phyloP scores from a whole-genome alignment of 2,329 filamentous ascomycete species.

The Aspergillus sp. region DNA sequence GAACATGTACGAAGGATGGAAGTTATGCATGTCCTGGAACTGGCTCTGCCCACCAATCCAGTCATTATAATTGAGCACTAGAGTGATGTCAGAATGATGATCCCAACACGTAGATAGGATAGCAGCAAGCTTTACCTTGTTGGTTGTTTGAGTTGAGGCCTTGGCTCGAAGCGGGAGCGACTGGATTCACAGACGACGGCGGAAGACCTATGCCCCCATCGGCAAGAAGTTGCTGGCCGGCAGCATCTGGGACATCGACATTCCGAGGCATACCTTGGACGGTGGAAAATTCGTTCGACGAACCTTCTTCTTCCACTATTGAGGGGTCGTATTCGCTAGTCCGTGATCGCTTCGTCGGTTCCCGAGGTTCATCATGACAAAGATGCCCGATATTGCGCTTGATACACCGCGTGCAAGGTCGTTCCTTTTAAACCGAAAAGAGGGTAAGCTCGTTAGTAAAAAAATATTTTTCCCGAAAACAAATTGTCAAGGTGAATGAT shows the following conservation, averaged over 20 bases:
- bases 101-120: conserved; percentile 2
- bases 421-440: conserved; percentile 57
- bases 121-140: conserved; percentile 55
- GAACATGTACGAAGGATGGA: conserved; percentile 93
- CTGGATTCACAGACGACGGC: conserved; percentile 45
- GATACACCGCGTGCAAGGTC: conserved; percentile 93
- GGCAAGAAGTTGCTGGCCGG: conserved; percentile 35
- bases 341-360: conserved; percentile 75
- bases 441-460: conserved; percentile 25
- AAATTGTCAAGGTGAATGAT: conserved; percentile 9
- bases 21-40: conserved; percentile 89
- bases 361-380: conserved; percentile 94
- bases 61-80: conserved; percentile 76
- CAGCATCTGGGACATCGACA: conserved; percentile 52
- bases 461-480: not conserved
- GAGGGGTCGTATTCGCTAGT: conserved; percentile 48
- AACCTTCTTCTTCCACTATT: conserved; percentile 52
- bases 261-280: conserved; percentile 43
- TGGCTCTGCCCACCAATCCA: conserved; percentile 72
- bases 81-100: conserved; percentile 17
- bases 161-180: conserved; percentile 60
- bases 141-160: conserved; percentile 57
- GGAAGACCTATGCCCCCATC: conserved; percentile 42
- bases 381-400: conserved; percentile 98
- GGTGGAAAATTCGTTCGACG: conserved; percentile 37